phyloP scores from a whole-genome alignment of 495 filamentous ascomycete species.

The Lophiotrema nucula region DNA sequence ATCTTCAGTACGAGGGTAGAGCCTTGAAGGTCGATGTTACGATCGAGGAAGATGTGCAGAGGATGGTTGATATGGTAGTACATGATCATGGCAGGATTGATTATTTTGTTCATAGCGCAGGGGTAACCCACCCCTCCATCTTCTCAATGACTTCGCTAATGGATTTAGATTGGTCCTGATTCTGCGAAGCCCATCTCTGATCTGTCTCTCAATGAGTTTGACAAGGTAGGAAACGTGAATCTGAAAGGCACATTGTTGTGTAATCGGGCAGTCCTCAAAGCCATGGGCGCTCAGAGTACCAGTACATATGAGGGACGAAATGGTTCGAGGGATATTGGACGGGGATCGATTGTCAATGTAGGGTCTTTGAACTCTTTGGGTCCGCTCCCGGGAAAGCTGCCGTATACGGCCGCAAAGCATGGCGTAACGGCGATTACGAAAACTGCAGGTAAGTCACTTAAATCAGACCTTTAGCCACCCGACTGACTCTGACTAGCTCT shows the following conservation, averaged over 20 bases:
- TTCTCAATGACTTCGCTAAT: not conserved
- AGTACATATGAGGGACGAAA: not conserved
- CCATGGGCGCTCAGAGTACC: not conserved
- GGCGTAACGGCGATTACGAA: not conserved
- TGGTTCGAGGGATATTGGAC: not conserved
- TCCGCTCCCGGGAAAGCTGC: not conserved
- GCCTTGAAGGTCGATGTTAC: not conserved
- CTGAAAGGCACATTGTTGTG: not conserved
- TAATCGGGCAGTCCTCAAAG: not conserved
- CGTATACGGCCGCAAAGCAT: not conserved
- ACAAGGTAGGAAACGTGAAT: not conserved
- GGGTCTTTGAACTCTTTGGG: not conserved
- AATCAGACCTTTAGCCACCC: too few species aligned
- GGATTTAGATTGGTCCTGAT: not conserved
- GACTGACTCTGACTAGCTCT: not conserved
- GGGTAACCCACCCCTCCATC: not conserved
- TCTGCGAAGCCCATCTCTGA: not conserved
- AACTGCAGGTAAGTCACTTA: not conserved
- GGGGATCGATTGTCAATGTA: not conserved
- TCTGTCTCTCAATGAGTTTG: not conserved
- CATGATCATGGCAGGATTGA: not conserved
- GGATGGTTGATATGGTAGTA: not conserved
- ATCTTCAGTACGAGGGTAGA: not conserved
- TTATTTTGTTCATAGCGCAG: not conserved
- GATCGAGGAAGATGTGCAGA: not conserved